Percentiles rank a stretch among this genome's conserved stretches.
Conservation (phyloP, 768 basidiomycete species). For the Tulasnella sp. region DNA sequence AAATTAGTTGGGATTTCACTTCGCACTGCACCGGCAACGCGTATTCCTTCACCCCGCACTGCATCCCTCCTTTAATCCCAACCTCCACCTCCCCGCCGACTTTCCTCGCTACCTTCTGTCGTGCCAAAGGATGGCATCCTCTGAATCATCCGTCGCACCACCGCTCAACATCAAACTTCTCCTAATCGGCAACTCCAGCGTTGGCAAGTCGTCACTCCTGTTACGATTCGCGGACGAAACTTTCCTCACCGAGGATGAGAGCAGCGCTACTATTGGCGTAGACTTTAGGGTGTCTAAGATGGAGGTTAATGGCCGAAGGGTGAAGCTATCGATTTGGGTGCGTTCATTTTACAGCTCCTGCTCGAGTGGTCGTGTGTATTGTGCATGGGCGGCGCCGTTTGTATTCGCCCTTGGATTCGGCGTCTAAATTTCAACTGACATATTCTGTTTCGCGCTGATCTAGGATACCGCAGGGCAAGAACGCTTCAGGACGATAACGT, state of each 20-base stretch:
- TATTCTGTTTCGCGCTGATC: too few relatives aligned
- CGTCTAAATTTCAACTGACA: neutral
- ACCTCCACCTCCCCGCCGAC: too few relatives aligned
- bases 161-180: constrained; percentile 16
- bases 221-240: constrained; percentile 37
- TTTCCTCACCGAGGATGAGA: constrained; percentile 30
- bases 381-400: too few relatives aligned
- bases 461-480: constrained; percentile 97
- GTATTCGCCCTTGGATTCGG: neutral
- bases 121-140: constrained; percentile 2
- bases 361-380: neutral
- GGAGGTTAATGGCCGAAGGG: constrained; percentile 62
- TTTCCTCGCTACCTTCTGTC: too few relatives aligned
- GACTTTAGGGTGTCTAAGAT: constrained; percentile 63
- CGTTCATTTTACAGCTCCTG: constrained; percentile 23
- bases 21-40: too few relatives aligned
- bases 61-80: too few relatives aligned
- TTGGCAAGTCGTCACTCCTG: constrained; percentile 34
- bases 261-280: constrained; percentile 19
- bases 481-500: constrained; percentile 89
- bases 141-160: constrained; percentile 7
- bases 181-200: constrained; percentile 28
- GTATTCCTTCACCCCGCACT: too few relatives aligned
- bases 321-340: constrained; percentile 96
- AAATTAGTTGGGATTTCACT: neutral